A percentile compares a stretch with the other conserved stretches of the same genome.
Evolutionary conservation across 2,329 filamentous ascomycete species (phyloP).

Genomic region (Zymoseptoria tritici): DNA sequence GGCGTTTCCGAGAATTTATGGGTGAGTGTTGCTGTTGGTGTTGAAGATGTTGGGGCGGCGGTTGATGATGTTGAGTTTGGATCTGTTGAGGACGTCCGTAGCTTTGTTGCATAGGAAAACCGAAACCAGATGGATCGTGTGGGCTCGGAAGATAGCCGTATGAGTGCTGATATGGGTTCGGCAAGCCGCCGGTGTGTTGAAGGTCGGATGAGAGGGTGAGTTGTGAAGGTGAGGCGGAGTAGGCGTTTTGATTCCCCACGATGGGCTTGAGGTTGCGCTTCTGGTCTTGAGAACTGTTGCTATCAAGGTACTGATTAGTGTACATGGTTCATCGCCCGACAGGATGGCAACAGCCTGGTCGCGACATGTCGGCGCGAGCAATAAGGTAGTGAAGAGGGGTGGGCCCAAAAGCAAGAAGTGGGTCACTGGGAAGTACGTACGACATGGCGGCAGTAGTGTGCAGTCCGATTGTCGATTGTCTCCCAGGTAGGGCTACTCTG

Average conservation of each 20-base stretch:
- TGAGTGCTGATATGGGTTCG: conserved; percentile 24
- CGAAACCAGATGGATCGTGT: conserved; percentile 24
- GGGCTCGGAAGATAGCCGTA: conserved; percentile 23
- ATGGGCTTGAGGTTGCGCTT: conserved; percentile 40
- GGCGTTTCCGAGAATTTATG: conserved; percentile 29
- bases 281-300: conserved; percentile 36
- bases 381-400: conserved; percentile 7
- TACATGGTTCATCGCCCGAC: conserved; percentile 9
- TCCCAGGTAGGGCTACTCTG: conserved; percentile 16
- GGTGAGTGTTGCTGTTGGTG: conserved; percentile 29
- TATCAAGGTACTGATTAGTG: conserved; percentile 18
- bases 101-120: conserved; percentile 22
- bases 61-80: conserved; percentile 28
- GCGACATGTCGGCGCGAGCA: background rate
- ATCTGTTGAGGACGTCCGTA: conserved; percentile 22
- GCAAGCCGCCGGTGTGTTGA: conserved; percentile 15
- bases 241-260: conserved; percentile 22
- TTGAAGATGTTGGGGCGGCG: conserved; percentile 30
- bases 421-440: conserved; percentile 19
- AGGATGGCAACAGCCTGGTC: background rate
- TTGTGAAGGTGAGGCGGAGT: conserved; percentile 33
- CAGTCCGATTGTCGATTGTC: conserved; percentile 7
- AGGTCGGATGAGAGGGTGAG: conserved; percentile 28
- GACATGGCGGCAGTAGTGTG: conserved; percentile 21
- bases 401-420: conserved; percentile 5